A percentile compares a stretch with the other conserved stretches of the same genome.
phyloP scores from a whole-genome alignment of 192 early-diverging fungal species.

The Mortierella alpina region DNA sequence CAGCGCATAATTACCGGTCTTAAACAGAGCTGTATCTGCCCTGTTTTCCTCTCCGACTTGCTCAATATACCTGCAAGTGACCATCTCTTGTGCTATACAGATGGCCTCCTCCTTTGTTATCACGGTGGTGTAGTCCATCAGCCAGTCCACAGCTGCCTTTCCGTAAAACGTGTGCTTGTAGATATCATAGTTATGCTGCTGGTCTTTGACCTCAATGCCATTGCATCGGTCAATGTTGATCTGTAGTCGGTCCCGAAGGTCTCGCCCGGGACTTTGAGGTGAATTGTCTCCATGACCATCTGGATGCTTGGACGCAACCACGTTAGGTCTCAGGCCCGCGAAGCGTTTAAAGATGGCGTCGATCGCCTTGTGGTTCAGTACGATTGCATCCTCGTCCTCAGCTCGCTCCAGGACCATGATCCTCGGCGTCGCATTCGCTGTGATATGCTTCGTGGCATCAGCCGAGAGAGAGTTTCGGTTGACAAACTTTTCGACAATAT shows the following conservation, averaged over 20 bases:
- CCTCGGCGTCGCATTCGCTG: conserved; percentile 42
- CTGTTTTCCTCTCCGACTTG: conserved; percentile 35
- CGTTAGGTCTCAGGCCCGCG: conserved; percentile 55
- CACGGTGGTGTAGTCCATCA: conserved; percentile 61
- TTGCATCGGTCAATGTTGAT: conserved; percentile 46
- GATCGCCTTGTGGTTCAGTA: conserved; percentile 52
- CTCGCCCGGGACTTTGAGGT: conserved; percentile 23
- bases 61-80: conserved; percentile 58
- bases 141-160: conserved; percentile 57
- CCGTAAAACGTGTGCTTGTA: conserved; percentile 63
- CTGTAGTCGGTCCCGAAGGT: conserved; percentile 16
- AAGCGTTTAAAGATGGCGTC: conserved; percentile 56
- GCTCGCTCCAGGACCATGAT: conserved; percentile 56
- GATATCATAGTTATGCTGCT: conserved; percentile 53
- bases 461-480: conserved; percentile 48
- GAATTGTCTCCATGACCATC: conserved; percentile 2
- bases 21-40: conserved; percentile 21
- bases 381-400: conserved; percentile 62
- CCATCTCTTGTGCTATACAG: conserved; percentile 56
- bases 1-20: conserved; percentile 31
- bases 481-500: conserved; percentile 62
- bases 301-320: conserved; percentile 8
- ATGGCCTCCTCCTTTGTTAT: conserved; percentile 62
- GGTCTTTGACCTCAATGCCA: conserved; percentile 60
- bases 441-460: conserved; percentile 56